Evolutionary conservation across 2,329 filamentous ascomycete species (phyloP).

Genomic region (Claviceps quebecensis): DNA sequence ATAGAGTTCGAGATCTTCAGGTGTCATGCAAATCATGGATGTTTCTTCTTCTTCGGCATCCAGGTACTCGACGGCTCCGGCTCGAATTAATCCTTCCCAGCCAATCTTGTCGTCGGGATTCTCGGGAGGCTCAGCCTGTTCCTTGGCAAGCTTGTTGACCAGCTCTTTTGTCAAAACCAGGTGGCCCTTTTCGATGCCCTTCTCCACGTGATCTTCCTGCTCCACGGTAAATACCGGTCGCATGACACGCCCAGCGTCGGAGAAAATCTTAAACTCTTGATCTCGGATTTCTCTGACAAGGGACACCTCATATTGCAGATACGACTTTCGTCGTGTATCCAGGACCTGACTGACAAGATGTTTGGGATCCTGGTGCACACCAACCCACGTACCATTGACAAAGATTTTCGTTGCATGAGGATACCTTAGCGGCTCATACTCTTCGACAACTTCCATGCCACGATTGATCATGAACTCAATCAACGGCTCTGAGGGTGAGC

Average conservation of each 20-base stretch:
- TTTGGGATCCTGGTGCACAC: slow-evolving; percentile 79
- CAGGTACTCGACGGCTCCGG: slow-evolving; percentile 85
- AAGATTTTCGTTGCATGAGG: slow-evolving; percentile 96
- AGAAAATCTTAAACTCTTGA: slow-evolving; percentile 96
- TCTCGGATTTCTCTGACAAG: slow-evolving; percentile 93
- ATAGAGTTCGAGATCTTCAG: slow-evolving; percentile 77
- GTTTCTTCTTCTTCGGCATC: slow-evolving; percentile 98
- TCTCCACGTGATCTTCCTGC: slow-evolving; percentile 64
- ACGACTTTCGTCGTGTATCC: slow-evolving; percentile 63
- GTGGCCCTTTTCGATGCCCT: slow-evolving; percentile 43
- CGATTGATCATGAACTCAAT: slow-evolving; percentile 91
- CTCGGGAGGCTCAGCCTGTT: slow-evolving; percentile 51
- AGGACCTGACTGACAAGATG: slow-evolving; percentile 70
- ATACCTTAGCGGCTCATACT: slow-evolving; percentile 75
- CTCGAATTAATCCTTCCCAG: slow-evolving; percentile 74
- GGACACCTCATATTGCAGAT: slow-evolving; percentile 84
- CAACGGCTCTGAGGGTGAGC: slow-evolving; percentile 78
- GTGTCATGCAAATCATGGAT: slow-evolving; percentile 98
- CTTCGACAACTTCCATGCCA: slow-evolving; percentile 92
- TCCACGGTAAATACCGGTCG: slow-evolving; percentile 88
- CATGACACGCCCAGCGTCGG: slow-evolving; percentile 89
- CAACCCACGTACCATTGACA: slow-evolving; percentile 96
- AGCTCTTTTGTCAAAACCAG: slow-evolving; percentile 77
- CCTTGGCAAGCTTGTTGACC: slow-evolving; percentile 57
- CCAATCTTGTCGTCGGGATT: slow-evolving; percentile 55